Evolutionary conservation across 306 rosid genomes (phyloP).

Genomic region (Mimosa pudica): DNA sequence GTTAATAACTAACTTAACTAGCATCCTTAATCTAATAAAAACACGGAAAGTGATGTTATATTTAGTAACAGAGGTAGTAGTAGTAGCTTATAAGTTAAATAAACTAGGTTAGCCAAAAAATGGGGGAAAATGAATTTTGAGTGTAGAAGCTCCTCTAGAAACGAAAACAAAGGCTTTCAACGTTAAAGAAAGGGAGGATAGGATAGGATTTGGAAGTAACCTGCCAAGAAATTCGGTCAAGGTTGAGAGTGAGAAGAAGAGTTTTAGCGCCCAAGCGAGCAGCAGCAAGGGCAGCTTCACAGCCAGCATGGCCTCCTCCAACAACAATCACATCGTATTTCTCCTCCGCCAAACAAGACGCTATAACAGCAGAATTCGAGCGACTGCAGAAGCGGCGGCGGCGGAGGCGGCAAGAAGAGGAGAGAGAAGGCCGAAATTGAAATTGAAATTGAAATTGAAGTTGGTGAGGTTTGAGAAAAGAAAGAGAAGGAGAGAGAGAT

Average conservation of each 20-base stretch:
- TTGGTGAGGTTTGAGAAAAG: conserved; percentile 36
- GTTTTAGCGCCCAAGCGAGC: conserved; percentile 27
- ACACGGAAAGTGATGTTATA: too few species aligned
- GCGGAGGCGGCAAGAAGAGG: conserved; percentile 34
- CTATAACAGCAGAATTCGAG: conserved; percentile 32
- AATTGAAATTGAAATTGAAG: conserved; percentile 21
- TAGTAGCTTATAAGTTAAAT: too few species aligned
- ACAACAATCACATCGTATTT: conserved; percentile 91
- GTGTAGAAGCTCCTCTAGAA: too few species aligned
- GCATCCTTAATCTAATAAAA: too few species aligned
- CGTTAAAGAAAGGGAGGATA: too few species aligned
- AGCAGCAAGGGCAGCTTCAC: conserved; percentile 68
- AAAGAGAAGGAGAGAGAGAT: conserved; percentile 30
- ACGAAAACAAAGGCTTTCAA: too few species aligned
- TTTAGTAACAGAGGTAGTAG: too few species aligned
- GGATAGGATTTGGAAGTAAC: background rate
- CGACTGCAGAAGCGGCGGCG: conserved; percentile 48
- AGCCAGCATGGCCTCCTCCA: conserved; percentile 99
- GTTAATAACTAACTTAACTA: too few species aligned
- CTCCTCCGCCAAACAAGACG: conserved; percentile 42
- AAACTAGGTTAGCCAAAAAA: too few species aligned
- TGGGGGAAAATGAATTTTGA: too few species aligned
- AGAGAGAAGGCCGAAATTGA: conserved; percentile 35
- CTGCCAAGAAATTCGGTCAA: conserved; percentile 25
- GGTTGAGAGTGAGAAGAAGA: conserved; percentile 13